phyloP scores from a whole-genome alignment of 305 asterid genomes.

The Solanum chacoense region DNA sequence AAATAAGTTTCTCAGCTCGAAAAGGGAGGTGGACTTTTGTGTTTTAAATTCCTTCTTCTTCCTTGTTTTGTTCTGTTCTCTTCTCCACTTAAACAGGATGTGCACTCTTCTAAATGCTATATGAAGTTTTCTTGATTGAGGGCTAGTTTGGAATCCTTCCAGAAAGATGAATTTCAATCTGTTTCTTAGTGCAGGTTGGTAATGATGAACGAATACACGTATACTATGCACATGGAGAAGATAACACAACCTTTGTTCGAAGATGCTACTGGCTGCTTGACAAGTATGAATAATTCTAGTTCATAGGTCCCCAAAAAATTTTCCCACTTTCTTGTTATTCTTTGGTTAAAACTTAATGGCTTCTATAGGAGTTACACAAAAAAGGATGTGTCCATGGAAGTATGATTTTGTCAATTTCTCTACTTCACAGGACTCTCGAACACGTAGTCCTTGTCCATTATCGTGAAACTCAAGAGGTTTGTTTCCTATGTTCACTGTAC shows the following conservation, averaged over 20 bases:
- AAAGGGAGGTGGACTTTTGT: not conserved
- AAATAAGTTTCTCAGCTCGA: not conserved
- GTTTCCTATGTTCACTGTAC: constrained; percentile 17
- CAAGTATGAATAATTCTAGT: constrained; percentile 49
- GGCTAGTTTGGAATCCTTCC: not conserved
- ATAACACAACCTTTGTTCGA: constrained; percentile 78
- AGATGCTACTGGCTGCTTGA: constrained; percentile 99
- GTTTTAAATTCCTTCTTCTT: not conserved
- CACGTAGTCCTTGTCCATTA: constrained; percentile 93
- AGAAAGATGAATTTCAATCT: constrained; percentile 6
- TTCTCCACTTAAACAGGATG: not conserved
- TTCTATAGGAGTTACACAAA: not conserved
- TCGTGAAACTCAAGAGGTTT: constrained; percentile 94
- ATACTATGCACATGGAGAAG: constrained; percentile 97
- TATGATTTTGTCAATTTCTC: not conserved
- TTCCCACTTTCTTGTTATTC: not conserved
- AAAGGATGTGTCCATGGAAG: not conserved
- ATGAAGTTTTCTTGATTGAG: not conserved
- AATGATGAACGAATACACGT: constrained; percentile 93
- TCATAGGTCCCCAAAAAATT: constrained; percentile 1
- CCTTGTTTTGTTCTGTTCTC: not conserved
- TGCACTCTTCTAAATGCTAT: not conserved
- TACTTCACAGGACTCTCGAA: constrained; percentile 62
- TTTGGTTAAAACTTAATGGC: not conserved
- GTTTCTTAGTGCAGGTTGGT: constrained; percentile 56